Conservation (phyloP, 2,329 filamentous ascomycete genomes). For the Aspergillus spinulosporus region DNA sequence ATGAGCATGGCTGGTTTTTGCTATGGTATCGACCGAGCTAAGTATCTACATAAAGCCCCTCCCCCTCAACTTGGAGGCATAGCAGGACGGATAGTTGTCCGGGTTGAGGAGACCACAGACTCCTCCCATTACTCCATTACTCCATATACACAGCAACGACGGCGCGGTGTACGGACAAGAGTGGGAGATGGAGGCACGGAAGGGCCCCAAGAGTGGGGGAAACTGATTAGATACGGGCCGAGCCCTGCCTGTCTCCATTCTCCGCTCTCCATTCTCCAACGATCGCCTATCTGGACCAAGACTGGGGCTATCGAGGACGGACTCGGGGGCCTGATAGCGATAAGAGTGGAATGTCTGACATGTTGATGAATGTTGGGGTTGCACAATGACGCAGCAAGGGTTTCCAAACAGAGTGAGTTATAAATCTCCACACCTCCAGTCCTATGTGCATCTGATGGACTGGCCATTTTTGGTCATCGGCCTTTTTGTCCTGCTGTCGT, state of each 20-base stretch:
- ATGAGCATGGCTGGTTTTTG: neutral
- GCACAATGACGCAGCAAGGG: slow-evolving; percentile 22
- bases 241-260: neutral
- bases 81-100: slow-evolving; percentile 14
- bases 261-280: slow-evolving; percentile 10
- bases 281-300: neutral
- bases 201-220: slow-evolving; percentile 14
- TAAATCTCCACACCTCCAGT: slow-evolving; percentile 1
- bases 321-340: neutral
- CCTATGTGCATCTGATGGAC: neutral
- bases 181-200: neutral
- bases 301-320: neutral
- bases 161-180: neutral
- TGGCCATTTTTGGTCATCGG: neutral
- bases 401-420: neutral
- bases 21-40: neutral
- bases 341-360: neutral
- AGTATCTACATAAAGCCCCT: neutral
- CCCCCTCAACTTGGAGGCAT: neutral
- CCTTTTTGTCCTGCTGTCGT: neutral
- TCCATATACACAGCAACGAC: too few species aligned
- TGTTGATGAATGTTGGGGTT: too few species aligned
- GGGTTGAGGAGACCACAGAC: neutral
- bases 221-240: neutral
- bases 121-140: too few species aligned